phyloP scores from a whole-genome alignment of 2,329 filamentous ascomycete species.

The Aspergillus fijiensis region DNA sequence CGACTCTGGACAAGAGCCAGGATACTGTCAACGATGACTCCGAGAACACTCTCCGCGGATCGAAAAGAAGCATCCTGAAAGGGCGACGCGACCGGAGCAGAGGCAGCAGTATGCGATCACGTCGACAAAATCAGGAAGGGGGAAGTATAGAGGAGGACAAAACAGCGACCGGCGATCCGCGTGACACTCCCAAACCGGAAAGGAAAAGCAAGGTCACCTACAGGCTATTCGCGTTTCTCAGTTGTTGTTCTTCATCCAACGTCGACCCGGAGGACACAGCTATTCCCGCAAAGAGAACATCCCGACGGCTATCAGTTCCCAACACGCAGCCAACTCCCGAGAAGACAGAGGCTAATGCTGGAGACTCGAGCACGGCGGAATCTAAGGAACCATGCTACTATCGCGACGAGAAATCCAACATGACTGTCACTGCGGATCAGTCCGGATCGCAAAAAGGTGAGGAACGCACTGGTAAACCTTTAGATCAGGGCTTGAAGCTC shows the following conservation, averaged over 20 bases:
- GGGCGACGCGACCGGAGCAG: constrained; percentile 66
- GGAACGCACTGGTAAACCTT: constrained; percentile 33
- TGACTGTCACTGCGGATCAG: constrained; percentile 32
- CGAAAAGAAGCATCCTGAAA: constrained; percentile 65
- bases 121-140: constrained; percentile 36
- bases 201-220: constrained; percentile 44
- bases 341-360: constrained; percentile 39
- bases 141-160: constrained; percentile 35
- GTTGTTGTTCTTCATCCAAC: constrained; percentile 50
- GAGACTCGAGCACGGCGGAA: constrained; percentile 42
- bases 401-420: constrained; percentile 40
- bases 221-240: constrained; percentile 47
- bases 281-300: constrained; percentile 48
- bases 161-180: constrained; percentile 32
- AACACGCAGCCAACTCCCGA: constrained; percentile 40
- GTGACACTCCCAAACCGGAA: constrained; percentile 35
- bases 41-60: constrained; percentile 63
- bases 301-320: constrained; percentile 39
- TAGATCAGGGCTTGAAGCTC: constrained; percentile 40
- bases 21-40: constrained; percentile 36
- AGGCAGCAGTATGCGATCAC: constrained; percentile 55
- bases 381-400: constrained; percentile 38
- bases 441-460: constrained; percentile 28
- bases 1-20: constrained; percentile 33
- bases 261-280: constrained; percentile 46